Evolutionary conservation across 1,139 yeast species (phyloP), one percentile per base, ranked within the genome.

Genomic region (Geotrichum aggregatum): DNA sequence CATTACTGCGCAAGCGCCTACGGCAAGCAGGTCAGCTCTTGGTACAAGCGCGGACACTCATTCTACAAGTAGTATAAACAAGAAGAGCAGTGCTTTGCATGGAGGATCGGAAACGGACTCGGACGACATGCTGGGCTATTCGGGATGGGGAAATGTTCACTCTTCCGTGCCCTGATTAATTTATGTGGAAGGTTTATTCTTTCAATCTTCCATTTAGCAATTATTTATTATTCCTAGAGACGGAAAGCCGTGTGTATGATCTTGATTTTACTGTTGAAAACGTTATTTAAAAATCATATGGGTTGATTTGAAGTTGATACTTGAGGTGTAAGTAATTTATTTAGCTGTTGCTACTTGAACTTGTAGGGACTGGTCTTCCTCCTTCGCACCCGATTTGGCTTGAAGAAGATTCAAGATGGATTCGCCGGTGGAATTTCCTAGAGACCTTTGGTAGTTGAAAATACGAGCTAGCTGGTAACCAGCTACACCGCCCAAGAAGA

Each of bases 401-500:
- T 89, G 96, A 39, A 81, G 53, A 49, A 88, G 74, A 68, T 86
- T 84, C 54, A 75, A 67, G 52, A 80, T 55, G n/a, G 82, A 78
- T 63, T 83, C 79, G 24, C 68, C 56, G 16, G 81, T 68, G 18
- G 81, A 65, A 59, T 77, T 80, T 36, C 84, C 83, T 54, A 67
- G 56, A 3, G 66, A 2, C 62, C 72, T 73, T 89, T 85, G 68
- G 75, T 81, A 87, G 58, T 76, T 72, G 62, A 74, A 75, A 51
- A 92, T 79, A 72, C 98, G 80, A 49, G 73, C 64, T 45, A 92
- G 71, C 74, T 92, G 98, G 68, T 77, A 81, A 30, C 94, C 88
- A 2, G 97, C 97, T 43, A 94, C 96, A 39, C 83, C 75, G 28
- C 96, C 96, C 58, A 92, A 75, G 76, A 92, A 92, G 76, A 89